phyloP scores from a whole-genome alignment of 176 grass and related monocot species.

The Cenchrus americanus region DNA sequence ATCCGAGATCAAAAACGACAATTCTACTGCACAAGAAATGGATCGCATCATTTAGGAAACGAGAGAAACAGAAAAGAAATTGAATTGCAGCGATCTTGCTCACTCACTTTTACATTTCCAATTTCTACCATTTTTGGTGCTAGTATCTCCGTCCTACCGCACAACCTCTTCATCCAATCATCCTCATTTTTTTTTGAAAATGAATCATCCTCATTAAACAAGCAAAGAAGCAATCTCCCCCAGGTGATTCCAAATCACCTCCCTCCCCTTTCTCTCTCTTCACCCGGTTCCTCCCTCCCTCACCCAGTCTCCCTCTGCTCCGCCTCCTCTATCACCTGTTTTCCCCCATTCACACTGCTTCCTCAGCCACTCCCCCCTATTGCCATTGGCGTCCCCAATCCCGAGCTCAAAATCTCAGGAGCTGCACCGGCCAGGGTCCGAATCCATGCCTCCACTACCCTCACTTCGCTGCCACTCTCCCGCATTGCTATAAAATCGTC shows the following conservation, averaged over 20 bases:
- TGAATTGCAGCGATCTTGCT: neutral
- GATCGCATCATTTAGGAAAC: neutral
- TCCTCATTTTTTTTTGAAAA: no score
- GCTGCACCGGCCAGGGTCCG: neutral
- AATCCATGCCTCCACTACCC: conserved; percentile 18
- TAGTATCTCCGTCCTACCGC: neutral
- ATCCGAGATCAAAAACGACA: neutral
- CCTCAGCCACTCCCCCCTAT: neutral
- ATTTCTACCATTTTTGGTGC: neutral
- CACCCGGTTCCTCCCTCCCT: neutral
- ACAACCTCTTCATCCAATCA: conserved; percentile 4
- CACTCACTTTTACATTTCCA: neutral
- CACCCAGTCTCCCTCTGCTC: neutral
- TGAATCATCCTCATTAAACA: no score
- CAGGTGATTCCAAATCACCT: conserved; percentile 50
- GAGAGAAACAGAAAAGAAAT: neutral
- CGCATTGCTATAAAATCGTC: conserved; percentile 51
- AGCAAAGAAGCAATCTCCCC: conserved; percentile 55
- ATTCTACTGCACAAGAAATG: conserved; percentile 16
- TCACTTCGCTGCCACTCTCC: conserved; percentile 32
- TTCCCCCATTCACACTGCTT: conserved; percentile 26
- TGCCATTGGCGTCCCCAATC: conserved; percentile 27
- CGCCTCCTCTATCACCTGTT: neutral
- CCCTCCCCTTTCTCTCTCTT: neutral
- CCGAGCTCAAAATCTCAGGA: conserved; percentile 43